Conservation (phyloP, 2,329 filamentous ascomycete species). For the Colletotrichum chlorophyti region DNA sequence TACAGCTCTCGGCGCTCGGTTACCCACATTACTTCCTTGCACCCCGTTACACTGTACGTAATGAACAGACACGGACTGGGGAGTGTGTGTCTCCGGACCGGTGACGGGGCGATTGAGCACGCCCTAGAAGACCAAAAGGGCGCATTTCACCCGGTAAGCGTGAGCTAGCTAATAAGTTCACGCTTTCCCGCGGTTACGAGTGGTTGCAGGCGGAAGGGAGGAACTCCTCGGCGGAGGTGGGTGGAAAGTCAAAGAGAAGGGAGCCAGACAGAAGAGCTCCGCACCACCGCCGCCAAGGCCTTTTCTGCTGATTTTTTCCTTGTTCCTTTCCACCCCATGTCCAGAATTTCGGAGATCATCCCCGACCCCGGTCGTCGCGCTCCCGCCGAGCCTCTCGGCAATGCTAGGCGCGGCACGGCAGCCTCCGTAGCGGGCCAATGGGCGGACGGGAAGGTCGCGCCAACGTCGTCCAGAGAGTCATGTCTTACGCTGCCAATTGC, state of each 20-base stretch:
- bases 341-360: conserved; percentile 10
- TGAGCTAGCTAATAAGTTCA: not conserved
- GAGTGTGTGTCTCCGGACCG: not conserved
- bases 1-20: conserved; percentile 5
- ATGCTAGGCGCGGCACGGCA: conserved; percentile 27
- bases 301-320: not conserved
- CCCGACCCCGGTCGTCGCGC: conserved; percentile 8
- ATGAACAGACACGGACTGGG: not conserved
- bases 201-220: conserved; percentile 3
- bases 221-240: not conserved
- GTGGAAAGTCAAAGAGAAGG: conserved; percentile 4
- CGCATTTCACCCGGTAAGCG: not conserved
- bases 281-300: conserved; percentile 11
- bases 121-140: not conserved
- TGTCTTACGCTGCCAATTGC: conserved; percentile 14
- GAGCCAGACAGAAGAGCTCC: too few relatives aligned
- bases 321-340: not conserved
- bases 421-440: conserved; percentile 20
- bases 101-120: not conserved
- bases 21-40: conserved; percentile 11
- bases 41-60: conserved; percentile 9
- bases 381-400: conserved; percentile 29
- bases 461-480: conserved; percentile 23
- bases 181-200: conserved; percentile 10
- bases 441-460: not conserved